phyloP scores from a whole-genome alignment of 2,329 filamentous ascomycete genomes.

The Paraphaeosphaeria sporulosa region DNA sequence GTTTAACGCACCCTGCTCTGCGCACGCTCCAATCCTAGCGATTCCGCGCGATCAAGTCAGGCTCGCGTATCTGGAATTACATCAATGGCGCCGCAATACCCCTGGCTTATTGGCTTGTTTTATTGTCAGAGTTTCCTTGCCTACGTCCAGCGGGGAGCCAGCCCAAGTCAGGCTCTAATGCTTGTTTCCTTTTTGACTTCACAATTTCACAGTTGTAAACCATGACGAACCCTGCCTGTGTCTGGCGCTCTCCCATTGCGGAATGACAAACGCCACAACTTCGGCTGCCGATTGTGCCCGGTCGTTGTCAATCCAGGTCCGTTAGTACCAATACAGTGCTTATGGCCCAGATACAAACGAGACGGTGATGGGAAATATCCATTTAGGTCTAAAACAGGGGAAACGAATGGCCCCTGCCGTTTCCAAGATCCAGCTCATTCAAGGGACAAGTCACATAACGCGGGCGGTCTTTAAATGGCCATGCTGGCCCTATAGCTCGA shows the following conservation, averaged over 20 bases:
- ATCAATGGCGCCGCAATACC: not conserved
- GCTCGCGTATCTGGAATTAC: not conserved
- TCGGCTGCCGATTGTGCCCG: not conserved
- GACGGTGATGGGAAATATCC: not conserved
- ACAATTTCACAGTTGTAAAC: not conserved
- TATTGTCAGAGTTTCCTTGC: not conserved
- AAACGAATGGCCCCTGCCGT: not conserved
- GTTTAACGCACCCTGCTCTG: too few relatives aligned
- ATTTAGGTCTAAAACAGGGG: not conserved
- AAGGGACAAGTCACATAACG: not conserved
- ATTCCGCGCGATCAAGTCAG: not conserved
- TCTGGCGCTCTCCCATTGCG: not conserved
- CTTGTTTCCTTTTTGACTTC: not conserved
- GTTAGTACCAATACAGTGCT: not conserved
- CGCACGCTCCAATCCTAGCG: not conserved
- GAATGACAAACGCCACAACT: conserved; percentile 1
- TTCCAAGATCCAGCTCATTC: not conserved
- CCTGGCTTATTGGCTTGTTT: not conserved
- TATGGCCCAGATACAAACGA: not conserved
- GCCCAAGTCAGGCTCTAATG: not conserved
- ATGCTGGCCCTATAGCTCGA: not conserved
- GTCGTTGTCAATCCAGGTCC: not conserved
- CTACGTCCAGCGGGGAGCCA: not conserved
- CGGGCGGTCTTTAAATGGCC: not conserved
- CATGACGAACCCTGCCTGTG: not conserved